A percentile compares a stretch with the other conserved stretches of the same genome.
phyloP scores from a whole-genome alignment of 768 basidiomycete species.

The Leucosporidium creatinivorum region DNA sequence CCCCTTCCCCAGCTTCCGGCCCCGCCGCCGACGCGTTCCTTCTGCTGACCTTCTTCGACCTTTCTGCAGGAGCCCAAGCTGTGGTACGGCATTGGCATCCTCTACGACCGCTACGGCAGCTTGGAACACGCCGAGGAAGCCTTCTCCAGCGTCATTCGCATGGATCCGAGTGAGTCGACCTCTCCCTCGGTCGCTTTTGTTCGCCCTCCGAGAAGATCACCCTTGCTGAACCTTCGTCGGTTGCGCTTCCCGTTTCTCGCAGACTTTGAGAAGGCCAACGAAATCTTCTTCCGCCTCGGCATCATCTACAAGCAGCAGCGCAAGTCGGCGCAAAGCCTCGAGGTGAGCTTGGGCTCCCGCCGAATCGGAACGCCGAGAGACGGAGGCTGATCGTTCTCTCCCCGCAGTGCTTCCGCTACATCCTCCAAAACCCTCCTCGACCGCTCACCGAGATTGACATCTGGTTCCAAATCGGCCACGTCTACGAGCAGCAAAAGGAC shows the following conservation, averaged over 20 bases:
- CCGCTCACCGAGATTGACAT: conserved; percentile 96
- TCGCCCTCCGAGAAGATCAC: neutral
- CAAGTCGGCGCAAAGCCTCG: conserved; percentile 78
- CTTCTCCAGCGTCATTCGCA: conserved; percentile 86
- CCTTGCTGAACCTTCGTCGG: neutral
- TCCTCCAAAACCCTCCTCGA: conserved; percentile 87
- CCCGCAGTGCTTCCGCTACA: conserved; percentile 78
- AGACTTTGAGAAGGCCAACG: conserved; percentile 98
- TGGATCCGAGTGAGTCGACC: conserved; percentile 75
- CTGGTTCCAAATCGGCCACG: conserved; percentile 99
- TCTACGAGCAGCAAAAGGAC: conserved; percentile 94
- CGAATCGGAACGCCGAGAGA: neutral
- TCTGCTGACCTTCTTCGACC: conserved; percentile 5
- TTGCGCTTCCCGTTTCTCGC: conserved; percentile 36
- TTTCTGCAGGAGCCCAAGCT: conserved; percentile 80
- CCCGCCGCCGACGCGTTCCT: neutral
- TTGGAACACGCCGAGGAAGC: conserved; percentile 99
- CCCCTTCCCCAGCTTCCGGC: neutral
- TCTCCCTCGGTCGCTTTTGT: neutral
- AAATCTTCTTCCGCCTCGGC: conserved; percentile 93
- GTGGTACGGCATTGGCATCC: conserved; percentile 99
- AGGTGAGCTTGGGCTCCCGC: conserved; percentile 40
- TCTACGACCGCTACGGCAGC: conserved; percentile 96
- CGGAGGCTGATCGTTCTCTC: neutral
- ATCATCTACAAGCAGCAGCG: conserved; percentile 99